A percentile compares a stretch with the other conserved stretches of the same genome.
These are phyloP conservation scores for Zygnema cylindricum DNA, from an alignment of 139 green algal genomes.

Conservation along the genomic window DNA sequence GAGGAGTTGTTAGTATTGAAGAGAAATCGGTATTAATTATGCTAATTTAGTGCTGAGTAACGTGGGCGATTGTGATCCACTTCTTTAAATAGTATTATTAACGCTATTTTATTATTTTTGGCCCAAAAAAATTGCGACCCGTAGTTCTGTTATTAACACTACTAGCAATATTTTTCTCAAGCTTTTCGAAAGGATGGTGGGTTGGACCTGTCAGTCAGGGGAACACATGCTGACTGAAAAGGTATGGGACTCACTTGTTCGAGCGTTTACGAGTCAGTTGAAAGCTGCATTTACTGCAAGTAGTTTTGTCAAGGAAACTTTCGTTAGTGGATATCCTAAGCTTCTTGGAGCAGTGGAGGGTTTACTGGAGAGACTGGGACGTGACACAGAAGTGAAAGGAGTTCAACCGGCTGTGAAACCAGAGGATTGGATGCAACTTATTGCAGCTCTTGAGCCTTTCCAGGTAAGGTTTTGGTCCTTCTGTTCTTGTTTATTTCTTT, in stretches of 20 bases:
- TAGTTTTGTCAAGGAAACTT: constrained; percentile 68
- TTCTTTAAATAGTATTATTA: too few species aligned
- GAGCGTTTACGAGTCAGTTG: constrained; percentile 48
- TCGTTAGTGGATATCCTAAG: constrained; percentile 77
- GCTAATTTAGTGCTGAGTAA: too few species aligned
- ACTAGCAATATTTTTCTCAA: too few species aligned
- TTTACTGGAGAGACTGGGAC: constrained; percentile 68
- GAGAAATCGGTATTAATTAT: too few species aligned
- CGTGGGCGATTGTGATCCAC: background rate
- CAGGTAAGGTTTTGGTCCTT: constrained; percentile 15
- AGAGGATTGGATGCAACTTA: constrained; percentile 70
- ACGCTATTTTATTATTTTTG: too few species aligned
- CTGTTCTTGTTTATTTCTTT: too few species aligned
- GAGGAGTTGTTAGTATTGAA: too few species aligned
- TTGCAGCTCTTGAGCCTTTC: constrained; percentile 71
- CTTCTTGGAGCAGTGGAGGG: constrained; percentile 80
- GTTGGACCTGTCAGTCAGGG: constrained; percentile 28
- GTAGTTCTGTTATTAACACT: background rate
- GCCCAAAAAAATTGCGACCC: too few species aligned
- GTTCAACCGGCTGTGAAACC: constrained; percentile 61
- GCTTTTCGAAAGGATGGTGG: too few species aligned
- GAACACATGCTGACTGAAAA: constrained; percentile 41
- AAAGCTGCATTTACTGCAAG: constrained; percentile 36
- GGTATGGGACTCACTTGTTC: constrained; percentile 48
- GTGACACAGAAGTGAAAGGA: constrained; percentile 70